A percentile compares a stretch with the other conserved stretches of the same genome.
These are phyloP conservation scores for Kwoniella newhampshirensis DNA, from an alignment of 768 basidiomycete species.

Conservation along the genomic window DNA sequence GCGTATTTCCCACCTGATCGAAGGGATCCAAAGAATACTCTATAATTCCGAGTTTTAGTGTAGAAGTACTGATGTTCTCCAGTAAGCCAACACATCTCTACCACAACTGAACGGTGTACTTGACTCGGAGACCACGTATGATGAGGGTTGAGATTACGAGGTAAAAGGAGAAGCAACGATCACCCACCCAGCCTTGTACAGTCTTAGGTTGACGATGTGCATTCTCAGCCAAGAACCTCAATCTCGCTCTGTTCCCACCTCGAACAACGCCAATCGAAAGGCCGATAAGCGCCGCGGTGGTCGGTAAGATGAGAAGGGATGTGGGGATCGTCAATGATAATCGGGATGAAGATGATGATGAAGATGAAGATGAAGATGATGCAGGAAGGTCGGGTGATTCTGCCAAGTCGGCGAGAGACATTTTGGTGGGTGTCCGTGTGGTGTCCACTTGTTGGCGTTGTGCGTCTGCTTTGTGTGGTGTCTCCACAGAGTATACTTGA, in stretches of 20 bases:
- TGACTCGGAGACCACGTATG: too few species aligned
- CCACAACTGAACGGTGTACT: too few species aligned
- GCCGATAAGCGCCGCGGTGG: conserved; percentile 44
- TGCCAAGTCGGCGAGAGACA: conserved; percentile 18
- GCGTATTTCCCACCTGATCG: conserved; percentile 43
- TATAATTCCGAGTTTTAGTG: conserved; percentile 51
- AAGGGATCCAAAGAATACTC: conserved; percentile 40
- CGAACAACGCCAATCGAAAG: conserved; percentile 46
- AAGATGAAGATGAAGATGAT: conserved; percentile 11
- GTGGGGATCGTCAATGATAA: conserved; percentile 39
- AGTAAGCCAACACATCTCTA: too few species aligned
- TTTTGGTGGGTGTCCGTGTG: background rate
- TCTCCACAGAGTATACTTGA: too few species aligned
- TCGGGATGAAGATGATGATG: conserved; percentile 5
- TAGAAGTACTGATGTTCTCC: conserved; percentile 49
- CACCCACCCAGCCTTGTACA: conserved; percentile 51
- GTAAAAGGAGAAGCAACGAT: background rate
- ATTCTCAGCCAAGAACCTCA: conserved; percentile 52
- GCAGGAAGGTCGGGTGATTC: conserved; percentile 3
- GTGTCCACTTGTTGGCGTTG: too few species aligned
- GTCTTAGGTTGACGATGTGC: conserved; percentile 50
- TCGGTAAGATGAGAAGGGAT: conserved; percentile 41
- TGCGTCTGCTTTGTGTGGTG: too few species aligned
- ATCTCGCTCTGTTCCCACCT: conserved; percentile 45
- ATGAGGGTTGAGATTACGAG: background rate